A percentile compares a stretch with the other conserved stretches of the same genome.
phyloP scores from a whole-genome alignment of 129 eudicot species.

The Heracleum sosnowskyi region DNA sequence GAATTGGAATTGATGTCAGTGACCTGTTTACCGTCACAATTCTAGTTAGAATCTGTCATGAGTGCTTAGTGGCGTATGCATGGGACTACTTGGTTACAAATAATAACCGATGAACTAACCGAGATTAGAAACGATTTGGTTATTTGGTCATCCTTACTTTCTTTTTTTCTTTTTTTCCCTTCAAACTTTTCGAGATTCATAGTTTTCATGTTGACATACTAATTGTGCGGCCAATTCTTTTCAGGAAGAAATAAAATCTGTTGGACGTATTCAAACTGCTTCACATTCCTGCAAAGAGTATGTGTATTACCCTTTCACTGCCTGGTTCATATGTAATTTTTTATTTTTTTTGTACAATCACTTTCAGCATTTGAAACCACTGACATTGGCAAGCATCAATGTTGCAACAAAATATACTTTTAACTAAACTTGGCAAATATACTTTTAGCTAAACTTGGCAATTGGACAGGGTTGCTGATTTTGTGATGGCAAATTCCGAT shows the following conservation, averaged over 20 bases:
- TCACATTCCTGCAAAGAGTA: conserved; percentile 87
- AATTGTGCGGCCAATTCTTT: conserved; percentile 16
- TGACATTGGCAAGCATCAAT: background rate
- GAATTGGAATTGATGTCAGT: background rate
- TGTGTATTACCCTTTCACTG: background rate
- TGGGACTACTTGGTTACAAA: background rate
- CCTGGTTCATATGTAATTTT: background rate
- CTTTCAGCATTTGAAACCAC: background rate
- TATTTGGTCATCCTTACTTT: background rate
- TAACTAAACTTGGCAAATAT: background rate
- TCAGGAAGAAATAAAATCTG: conserved; percentile 74
- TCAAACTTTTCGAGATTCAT: background rate
- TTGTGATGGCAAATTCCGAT: conserved; percentile 57
- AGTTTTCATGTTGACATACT: background rate
- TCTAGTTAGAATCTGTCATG: background rate
- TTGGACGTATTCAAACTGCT: conserved; percentile 58
- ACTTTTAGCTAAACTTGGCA: background rate
- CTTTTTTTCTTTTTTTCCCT: background rate
- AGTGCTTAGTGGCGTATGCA: background rate
- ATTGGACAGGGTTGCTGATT: conserved; percentile 67
- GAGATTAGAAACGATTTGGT: background rate
- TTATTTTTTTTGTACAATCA: background rate
- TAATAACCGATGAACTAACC: background rate
- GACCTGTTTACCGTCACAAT: background rate
- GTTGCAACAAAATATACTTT: background rate